Evolutionary conservation across 2,329 filamentous ascomycete genomes (phyloP), one percentile per base, ranked within the genome.

Genomic region (Arthrobotrys megalospora): DNA sequence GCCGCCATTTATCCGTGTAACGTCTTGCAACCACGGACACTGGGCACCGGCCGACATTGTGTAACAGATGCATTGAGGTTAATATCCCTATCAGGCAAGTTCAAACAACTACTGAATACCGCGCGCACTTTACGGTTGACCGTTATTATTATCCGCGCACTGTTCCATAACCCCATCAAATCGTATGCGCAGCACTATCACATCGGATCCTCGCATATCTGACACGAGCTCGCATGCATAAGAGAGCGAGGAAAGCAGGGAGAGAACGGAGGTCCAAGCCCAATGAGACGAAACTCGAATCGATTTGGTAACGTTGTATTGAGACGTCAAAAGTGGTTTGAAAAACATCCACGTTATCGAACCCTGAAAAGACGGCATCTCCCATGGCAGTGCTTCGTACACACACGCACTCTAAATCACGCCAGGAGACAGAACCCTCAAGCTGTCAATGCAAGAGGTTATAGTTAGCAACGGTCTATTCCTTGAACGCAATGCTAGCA

Each of bases 181-280:
- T 24, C 10, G 36, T 43, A n/a, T 11, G 21, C 34, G 36, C 55
- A 12, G 16, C 34, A 60, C 55, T 19, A 21, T 45, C n/a, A 60
- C 41, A 60, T 14, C 65, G 65, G 65, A 55, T 60, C 36, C 65
- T 68, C 65, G 50, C 65, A 68, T 55, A 48, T 43, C 52, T 60
- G 41, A 58, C 65, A 68, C 50, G 65, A 68, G 50, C 14, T 28
- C n/a, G 19, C 19, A 60, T 60, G 55, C 55, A 60, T 60, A 43
- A 43, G 36, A 43, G 36, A 58, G 34, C 32, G 52, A 58, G 6
- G 11, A 8, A 43, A 28, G 6, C 12, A 28, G 19, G 55, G 34
- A 41, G 19, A 16, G 19, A 32, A 60, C 55, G 55, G 55, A 60
- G 55, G 55, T 60, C 55, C 36, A 43, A 60, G 55, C 36, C 34